Evolutionary conservation across 169 alveolate genomes (phyloP), one percentile per base, ranked within the genome.

Genomic region (Plasmodium knowlesi): DNA sequence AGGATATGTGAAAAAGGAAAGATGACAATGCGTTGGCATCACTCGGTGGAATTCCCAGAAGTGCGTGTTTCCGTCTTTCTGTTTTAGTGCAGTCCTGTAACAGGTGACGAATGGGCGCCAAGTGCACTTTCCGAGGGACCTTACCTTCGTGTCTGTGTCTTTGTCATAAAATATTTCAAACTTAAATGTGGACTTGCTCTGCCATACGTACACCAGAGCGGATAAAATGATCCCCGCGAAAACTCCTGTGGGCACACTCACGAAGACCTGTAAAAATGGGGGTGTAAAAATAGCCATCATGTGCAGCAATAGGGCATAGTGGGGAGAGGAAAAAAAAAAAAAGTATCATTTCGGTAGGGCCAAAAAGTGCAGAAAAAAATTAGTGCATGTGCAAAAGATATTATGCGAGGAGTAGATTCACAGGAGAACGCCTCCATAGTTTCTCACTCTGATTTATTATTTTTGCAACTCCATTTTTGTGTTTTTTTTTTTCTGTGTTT

Each of bases 171-270:
- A 95, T 41, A 96, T 95, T 80, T 96, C 98, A 92, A 97, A 96
- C 89, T 96, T 95, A 86, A 97, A 96, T 25, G 95, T 94, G n/a
- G 97, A 95, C 80, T 95, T 95, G 57, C 97, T 95, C 78, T 97
- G 97, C 98, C 98, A 97, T 16, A 96, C 98, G 83, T 95, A 97
- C 43, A 96, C 96, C 72, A 97, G 92, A 0, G 98, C 97, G 34
- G 98, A 96, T 12, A 97, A 73, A 61, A 95, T 82, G 6, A 97
- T 92, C 14, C 98, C 98, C 25, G 95, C 92, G 9, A 96, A 34
- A 73, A 95, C 98, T 0, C 97, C 98, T 37, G 95, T 70, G 54
- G 98, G 97, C 2, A 97, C 96, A 22, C 94, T 85, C 41, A 96
- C 94, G 25, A 95, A 37, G 43, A 88, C 92, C 96, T 94, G 78